Base-by-base conservation (phyloP, 139 green algal genomes). In the Axilococcus clingmanii region DNA sequence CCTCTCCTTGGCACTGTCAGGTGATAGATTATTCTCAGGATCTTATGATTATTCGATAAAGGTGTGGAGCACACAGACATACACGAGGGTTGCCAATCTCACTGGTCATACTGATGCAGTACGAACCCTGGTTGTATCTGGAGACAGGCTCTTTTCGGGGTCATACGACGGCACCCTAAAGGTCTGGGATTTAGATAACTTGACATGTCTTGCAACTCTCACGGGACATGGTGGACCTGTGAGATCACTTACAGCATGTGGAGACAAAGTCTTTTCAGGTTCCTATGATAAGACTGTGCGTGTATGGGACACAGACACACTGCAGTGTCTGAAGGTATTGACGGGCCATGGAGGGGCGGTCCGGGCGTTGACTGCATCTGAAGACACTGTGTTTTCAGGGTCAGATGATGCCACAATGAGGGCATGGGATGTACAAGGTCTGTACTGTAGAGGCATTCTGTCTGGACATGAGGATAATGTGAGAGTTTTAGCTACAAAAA, bases 401-500 rank as follows among this genome's bases (percentile, higher is more conserved):
- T 83, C 63, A 4, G 85, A 96, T 55, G 88, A 96, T 71, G 72
- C 82, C 30, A 94, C 79, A 8, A 85, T 96, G 52, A 80, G 86
- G 61, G 78, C 69, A 45, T 96, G 88, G 88, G 80, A 93, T 40
- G 70, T 57, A 6, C 22, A 46, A 28, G 83, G 70, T 12, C 69
- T 93, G n/a, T 69, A 77, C 44, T 95, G 87, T 74, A 37, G 94
- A 28, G 71, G 74, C 37, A 87, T 73, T 23, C 71, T 95, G 38
- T 57, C 83, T 52, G 88, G 88, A 4, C 88, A 96, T 64, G 80
- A 89, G 34, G 87, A 94, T 71, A 95, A 95, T 40, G 88, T 96
- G 47, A 75, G 88, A 0, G 87, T 95, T 62, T 75, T 96, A 52
- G 78, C 76, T 2, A 78, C 86, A 3, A 78, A 77, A 12, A 65